Conservation (phyloP, 148 eudicot genomes). For the Linanthus parryae region DNA sequence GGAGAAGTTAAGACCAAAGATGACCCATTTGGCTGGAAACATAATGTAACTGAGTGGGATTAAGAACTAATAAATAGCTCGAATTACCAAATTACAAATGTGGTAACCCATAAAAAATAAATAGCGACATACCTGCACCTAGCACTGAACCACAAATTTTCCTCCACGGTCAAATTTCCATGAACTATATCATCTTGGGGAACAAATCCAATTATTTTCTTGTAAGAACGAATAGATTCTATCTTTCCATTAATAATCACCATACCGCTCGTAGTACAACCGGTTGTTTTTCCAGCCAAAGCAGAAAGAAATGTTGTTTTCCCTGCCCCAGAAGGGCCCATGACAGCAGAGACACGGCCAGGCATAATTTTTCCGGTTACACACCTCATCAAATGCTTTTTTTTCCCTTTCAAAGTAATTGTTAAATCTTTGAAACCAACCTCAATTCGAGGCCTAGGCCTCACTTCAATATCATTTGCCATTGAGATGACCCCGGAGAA, state of each 20-base stretch:
- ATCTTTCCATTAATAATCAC: constrained; percentile 59
- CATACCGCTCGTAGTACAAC: constrained; percentile 45
- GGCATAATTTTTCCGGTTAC: constrained; percentile 61
- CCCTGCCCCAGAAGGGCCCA: constrained; percentile 90
- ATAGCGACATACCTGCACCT: constrained; percentile 60
- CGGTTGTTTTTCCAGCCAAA: constrained; percentile 57
- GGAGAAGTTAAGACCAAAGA: too few relatives aligned
- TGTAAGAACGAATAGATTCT: constrained; percentile 57
- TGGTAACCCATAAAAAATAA: too few relatives aligned
- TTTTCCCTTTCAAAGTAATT: constrained; percentile 58
- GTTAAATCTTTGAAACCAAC: constrained; percentile 59
- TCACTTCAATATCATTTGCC: constrained; percentile 37
- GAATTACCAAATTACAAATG: constrained; percentile 1
- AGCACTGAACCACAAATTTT: constrained; percentile 76
- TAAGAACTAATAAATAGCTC: too few relatives aligned
- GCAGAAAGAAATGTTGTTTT: constrained; percentile 74
- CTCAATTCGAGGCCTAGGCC: constrained; percentile 55
- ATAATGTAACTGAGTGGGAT: too few relatives aligned
- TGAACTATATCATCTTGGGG: constrained; percentile 79
- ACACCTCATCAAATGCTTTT: constrained; percentile 51
- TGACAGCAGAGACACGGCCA: constrained; percentile 65
- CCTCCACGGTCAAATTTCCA: constrained; percentile 70
- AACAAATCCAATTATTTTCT: constrained; percentile 61
- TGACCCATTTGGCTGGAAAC: too few relatives aligned
- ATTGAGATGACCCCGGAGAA: constrained; percentile 56